Evolutionary conservation across 106 monocot species (phyloP), one percentile per base, ranked within the genome.

Genomic region (Cymbidium sinense): DNA sequence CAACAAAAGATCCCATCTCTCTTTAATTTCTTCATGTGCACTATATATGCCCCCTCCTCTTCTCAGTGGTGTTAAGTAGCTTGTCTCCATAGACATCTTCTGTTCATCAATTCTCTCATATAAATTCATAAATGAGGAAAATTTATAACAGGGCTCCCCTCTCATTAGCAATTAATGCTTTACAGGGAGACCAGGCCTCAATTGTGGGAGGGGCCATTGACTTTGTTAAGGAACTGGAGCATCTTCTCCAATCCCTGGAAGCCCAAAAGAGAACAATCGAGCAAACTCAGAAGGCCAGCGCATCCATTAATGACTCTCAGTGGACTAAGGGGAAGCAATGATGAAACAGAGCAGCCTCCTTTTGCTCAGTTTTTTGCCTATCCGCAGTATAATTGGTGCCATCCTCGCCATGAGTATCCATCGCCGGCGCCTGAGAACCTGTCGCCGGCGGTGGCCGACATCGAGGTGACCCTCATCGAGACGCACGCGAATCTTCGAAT

Each of bases 181-280:
- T 43, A 55, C 79, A 98, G 98, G 98, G 98, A 20, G 98, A 98
- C 80, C 98, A 98, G 84, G 98, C 98, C 30, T 98, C 98, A 29
- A 89, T 98, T 25, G 98, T 98, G 8, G 98, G 94, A 18, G 98
- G 94, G 29, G 98, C 98, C 29, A 98, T 98, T 35, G 92, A 98
- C 76, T 98, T 90, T 52, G 98, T 98, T 43, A 98, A 98, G 81
- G 98, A 94, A 82, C 84, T 98, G 0, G 98, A 98, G 76, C 98
- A 94, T 43, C 90, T 87, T 15, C 90, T 94, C 23, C 98, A 98
- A 74, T 98, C 88, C 0, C 87, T 98, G 1, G 94, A 98, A 76
- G 88, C 87, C 9, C 90, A 92, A 36, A 94, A 94, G 78, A 84
- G 88, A 78, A 82, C 79, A 28, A 81, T 91, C 10, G 80, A 83